A percentile compares a stretch with the other conserved stretches of the same genome.
Evolutionary conservation across 176 grass and related monocot species (phyloP).

Genomic region (Triticum monococcum): DNA sequence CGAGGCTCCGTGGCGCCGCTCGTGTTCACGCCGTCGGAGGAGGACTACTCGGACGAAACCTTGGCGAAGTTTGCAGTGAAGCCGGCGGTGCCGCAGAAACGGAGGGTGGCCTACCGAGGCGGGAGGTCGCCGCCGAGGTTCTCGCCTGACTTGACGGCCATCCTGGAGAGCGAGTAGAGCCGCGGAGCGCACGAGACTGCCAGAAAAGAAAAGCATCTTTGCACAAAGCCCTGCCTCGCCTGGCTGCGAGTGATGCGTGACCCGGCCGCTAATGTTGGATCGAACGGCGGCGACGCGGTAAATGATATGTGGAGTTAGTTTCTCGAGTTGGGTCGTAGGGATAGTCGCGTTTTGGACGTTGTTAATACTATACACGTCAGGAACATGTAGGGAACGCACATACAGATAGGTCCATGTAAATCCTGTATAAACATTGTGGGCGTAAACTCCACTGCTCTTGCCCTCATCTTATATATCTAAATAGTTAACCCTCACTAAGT

Average conservation of each 20-base stretch:
- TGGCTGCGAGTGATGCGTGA: neutral
- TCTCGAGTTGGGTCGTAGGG: neutral
- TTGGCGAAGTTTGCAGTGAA: neutral
- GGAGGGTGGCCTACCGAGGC: slow-evolving; percentile 16
- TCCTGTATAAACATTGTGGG: neutral
- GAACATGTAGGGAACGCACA: neutral
- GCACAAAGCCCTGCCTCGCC: neutral
- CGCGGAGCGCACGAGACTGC: neutral
- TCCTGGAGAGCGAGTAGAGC: slow-evolving; percentile 51
- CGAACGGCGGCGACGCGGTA: neutral
- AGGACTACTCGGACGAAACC: slow-evolving; percentile 2
- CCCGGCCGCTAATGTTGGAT: neutral
- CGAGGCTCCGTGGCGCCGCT: slow-evolving; percentile 56
- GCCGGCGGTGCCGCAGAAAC: neutral
- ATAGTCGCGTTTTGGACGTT: neutral
- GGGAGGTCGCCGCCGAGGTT: slow-evolving; percentile 47
- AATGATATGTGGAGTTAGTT: neutral
- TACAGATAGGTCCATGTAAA: neutral
- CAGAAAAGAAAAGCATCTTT: neutral
- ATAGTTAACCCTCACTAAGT: too few relatives aligned
- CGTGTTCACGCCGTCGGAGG: slow-evolving; percentile 51
- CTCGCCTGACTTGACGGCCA: slow-evolving; percentile 53
- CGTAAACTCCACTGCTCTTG: slow-evolving; percentile 20
- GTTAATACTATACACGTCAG: slow-evolving; percentile 26
- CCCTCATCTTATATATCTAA: neutral